Evolutionary conservation across 345 rosid genomes (phyloP).

Genomic region (Moricandia arvensis): DNA sequence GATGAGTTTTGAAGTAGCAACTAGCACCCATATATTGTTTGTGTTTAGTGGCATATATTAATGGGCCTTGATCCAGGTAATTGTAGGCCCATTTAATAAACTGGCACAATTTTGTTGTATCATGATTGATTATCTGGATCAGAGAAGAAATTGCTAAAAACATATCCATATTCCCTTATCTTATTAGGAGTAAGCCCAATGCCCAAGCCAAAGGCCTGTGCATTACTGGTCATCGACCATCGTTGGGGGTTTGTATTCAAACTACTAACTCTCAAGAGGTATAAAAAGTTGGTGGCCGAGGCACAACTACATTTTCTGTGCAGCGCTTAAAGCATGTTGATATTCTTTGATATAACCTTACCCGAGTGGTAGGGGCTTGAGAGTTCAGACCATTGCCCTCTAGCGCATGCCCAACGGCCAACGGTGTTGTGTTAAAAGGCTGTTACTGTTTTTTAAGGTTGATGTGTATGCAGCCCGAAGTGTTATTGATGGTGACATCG

Average conservation of each 20-base stretch:
- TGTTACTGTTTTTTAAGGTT: too few species aligned
- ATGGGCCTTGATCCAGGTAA: not conserved
- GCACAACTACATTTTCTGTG: slow-evolving; percentile 66
- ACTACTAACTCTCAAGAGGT: slow-evolving; percentile 48
- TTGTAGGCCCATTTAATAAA: not conserved
- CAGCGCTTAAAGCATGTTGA: slow-evolving; percentile 83
- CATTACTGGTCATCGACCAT: slow-evolving; percentile 55
- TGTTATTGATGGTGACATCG: slow-evolving; percentile 7
- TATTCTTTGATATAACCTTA: slow-evolving; percentile 52
- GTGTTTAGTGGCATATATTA: not conserved
- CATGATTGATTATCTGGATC: too few species aligned
- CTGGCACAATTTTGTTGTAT: not conserved
- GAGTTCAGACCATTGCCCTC: slow-evolving; percentile 51
- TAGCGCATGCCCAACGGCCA: slow-evolving; percentile 67
- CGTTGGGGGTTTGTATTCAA: slow-evolving; percentile 69
- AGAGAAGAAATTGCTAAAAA: too few species aligned
- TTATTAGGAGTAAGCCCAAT: slow-evolving; percentile 42
- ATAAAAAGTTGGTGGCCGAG: slow-evolving; percentile 74
- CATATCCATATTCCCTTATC: slow-evolving; percentile 61
- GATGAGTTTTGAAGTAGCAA: not conserved
- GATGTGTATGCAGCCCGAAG: too few species aligned
- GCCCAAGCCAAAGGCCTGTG: slow-evolving; percentile 69
- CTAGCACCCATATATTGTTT: not conserved
- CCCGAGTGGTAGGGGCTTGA: slow-evolving; percentile 71
- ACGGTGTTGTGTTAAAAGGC: slow-evolving; percentile 40